Base-by-base conservation (phyloP, 2,329 filamentous ascomycete genomes). In the Huntiella abstrusa region DNA sequence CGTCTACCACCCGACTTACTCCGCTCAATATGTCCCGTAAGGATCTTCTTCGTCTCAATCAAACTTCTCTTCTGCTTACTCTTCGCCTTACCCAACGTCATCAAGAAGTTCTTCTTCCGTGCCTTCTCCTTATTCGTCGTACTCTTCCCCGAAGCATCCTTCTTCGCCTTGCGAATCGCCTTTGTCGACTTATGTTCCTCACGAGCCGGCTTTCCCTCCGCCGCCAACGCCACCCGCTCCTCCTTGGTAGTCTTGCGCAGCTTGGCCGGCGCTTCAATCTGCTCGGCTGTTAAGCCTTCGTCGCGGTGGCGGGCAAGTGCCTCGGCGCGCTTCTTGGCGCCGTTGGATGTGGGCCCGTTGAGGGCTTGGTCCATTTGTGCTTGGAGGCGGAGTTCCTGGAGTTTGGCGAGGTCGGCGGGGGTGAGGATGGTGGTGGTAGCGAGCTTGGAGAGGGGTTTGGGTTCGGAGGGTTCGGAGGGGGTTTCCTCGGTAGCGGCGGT, bases 91-190 rank as follows among this genome's bases (percentile, higher is more conserved):
- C 88, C 84, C 50, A 98, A 65, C 35, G 88, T 96, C 91, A 98
- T 98, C 56, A 98, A 60, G 64, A 98, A 93, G 63, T 98, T 98
- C 82, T 98, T 98, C 72, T 84, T 85, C 54, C 88, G 71, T 37
- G 83, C 77, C 75, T 98, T 98, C 69, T 98, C 91, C 66, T 83
- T 83, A 65, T 98, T 98, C 53, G 88, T 96, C 34, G 85, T 87
- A 60, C 83, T 93, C 77, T 96, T 96, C 57, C 91, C 91, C 64
- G 86, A 75, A 2, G 77, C 71, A 56, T 80, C 76, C 73, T 93
- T 93, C 70, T 87, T 84, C 60, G 84, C 77, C 69, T 85, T 84
- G 56, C 83, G 72, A 58, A 83, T 78, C 12, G 86, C 86, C 52
- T 84, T 78, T 46, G 83, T 91, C 52, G 77, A 83, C 67, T 88